Evolutionary conservation across 148 eudicot genomes (phyloP).

Genomic region (Fagopyrum homotropicum): DNA sequence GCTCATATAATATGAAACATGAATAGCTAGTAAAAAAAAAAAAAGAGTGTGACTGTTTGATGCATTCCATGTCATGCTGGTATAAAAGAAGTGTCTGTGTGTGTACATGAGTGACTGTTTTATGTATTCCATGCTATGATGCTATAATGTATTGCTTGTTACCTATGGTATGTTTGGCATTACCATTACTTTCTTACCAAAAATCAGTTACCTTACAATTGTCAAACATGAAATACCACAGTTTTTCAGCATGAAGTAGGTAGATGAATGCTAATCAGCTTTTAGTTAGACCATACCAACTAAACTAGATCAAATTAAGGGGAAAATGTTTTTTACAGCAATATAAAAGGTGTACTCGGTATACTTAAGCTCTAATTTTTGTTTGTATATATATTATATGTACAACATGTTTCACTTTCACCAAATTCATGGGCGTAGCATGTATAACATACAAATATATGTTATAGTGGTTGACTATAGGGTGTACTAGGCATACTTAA

Average conservation of each 20-base stretch:
- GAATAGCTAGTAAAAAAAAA: background rate
- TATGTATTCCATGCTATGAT: background rate
- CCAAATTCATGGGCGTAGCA: background rate
- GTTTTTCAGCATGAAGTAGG: background rate
- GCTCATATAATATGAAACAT: background rate
- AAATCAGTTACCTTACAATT: background rate
- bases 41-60: background rate
- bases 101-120: no score
- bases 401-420: background rate
- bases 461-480: background rate
- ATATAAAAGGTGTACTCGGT: background rate
- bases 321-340: background rate
- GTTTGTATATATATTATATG: background rate
- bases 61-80: background rate
- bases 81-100: no score
- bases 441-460: no score
- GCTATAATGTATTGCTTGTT: background rate
- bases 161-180: background rate
- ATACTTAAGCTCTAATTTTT: no score
- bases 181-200: background rate
- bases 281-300: background rate
- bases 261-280: background rate
- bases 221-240: no score
- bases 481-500: no score
- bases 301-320: background rate